Evolutionary conservation across 768 basidiomycete genomes (phyloP), one percentile per base, ranked within the genome.

Genomic region (Lentinula sp.): DNA sequence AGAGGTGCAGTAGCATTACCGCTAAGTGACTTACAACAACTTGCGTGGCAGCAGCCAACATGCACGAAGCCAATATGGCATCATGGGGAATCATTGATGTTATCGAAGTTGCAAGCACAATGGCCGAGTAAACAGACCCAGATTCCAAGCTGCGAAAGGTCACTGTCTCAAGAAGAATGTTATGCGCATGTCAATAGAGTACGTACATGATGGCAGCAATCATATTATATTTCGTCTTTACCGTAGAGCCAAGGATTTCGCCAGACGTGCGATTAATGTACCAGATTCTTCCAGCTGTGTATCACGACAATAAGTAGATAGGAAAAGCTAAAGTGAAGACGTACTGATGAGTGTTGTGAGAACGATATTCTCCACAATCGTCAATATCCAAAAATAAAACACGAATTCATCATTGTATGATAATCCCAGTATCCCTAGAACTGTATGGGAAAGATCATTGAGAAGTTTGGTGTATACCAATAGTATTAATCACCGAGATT

Each of bases 401-500:
- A 55, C 53, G 16, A 55, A 37, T 6, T 55, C 10, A 6, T n/a
- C 10, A 41, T 55, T 37, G 37, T 18, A 39, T 7, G 36, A 13
- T 18, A 55, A 9, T 10, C 36, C 36, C 10, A 55, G 37, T 9
- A 55, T 55, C 37, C 53, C 53, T 9, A 55, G 6, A 55, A 55
- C 53, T 55, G 52, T 37, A n/a, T 12, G 20, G 10, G 4, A 8
- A 23, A 9, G 32, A 52, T 20, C 18, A 33, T 3, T 9, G 3
- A 23, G 9, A 23, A 10, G 48, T 8, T 32, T 10, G 1, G 20
- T 23, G 4, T 49, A 49, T 23, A 4, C 15, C 9, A 18, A 7
- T 48, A 41, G 5, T n/a, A 39, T 15, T 20, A 58, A 55, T 57
- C 49, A 64, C 64, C 61, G n/a, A 64, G 46, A 28, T 62, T 57